Conservation (phyloP, 306 rosid species). For the Cucurbita moschata region DNA sequence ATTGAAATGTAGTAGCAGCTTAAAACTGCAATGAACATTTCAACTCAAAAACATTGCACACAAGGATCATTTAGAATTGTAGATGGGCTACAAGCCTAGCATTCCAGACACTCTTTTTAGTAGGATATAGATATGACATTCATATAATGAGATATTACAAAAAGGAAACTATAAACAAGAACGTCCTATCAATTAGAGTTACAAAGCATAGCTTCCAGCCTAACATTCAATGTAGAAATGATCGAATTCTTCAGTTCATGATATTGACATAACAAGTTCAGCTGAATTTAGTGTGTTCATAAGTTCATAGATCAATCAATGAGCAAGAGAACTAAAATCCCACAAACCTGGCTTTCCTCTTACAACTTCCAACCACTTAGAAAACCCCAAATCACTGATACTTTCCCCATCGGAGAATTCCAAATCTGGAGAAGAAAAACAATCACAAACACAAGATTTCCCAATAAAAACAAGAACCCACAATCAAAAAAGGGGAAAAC, state of each 20-base stretch:
- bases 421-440: constrained; percentile 36
- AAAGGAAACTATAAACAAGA: background rate
- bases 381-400: constrained; percentile 70
- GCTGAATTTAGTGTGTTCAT: background rate
- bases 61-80: background rate
- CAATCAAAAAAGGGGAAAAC: background rate
- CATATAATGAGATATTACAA: background rate
- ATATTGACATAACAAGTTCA: background rate
- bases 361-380: constrained; percentile 56
- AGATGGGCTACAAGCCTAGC: background rate
- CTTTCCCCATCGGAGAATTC: constrained; percentile 22
- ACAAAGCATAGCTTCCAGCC: background rate
- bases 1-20: background rate
- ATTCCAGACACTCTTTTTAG: background rate
- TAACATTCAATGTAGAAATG: background rate
- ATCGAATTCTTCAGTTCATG: background rate
- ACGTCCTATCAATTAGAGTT: background rate
- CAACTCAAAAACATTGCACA: background rate
- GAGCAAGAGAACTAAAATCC: background rate
- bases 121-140: background rate
- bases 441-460: background rate
- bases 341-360: constrained; percentile 70
- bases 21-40: background rate
- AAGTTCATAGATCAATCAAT: background rate
- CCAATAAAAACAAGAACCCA: background rate